These are phyloP conservation scores for Magnolia kwangsiensis DNA, from an alignment of 164 flowering plant genomes.

Conservation along the genomic window DNA sequence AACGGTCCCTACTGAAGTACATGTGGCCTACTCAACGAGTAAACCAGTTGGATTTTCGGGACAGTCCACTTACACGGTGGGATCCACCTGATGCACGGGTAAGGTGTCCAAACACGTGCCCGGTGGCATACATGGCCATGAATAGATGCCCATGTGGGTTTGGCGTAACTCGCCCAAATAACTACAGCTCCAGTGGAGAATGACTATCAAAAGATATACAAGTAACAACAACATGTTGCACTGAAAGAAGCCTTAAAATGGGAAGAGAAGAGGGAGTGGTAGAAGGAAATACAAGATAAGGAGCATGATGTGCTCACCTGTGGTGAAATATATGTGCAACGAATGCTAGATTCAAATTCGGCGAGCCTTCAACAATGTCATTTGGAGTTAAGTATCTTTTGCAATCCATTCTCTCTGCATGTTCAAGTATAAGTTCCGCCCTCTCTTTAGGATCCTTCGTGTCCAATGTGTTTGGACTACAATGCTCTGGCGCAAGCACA, in stretches of 20 bases:
- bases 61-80: too few relatives aligned
- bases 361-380: slow-evolving; percentile 83
- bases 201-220: not conserved
- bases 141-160: too few relatives aligned
- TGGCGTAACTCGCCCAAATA: not conserved
- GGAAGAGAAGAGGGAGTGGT: not conserved
- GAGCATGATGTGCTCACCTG: slow-evolving; percentile 39
- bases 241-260: not conserved
- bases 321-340: slow-evolving; percentile 90
- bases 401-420: slow-evolving; percentile 88
- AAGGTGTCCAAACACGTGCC: too few relatives aligned
- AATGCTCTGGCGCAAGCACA: slow-evolving; percentile 91
- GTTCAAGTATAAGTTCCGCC: slow-evolving; percentile 75
- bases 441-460: slow-evolving; percentile 70
- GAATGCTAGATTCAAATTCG: slow-evolving; percentile 91
- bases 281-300: not conserved
- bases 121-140: too few relatives aligned
- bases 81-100: too few relatives aligned
- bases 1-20: too few relatives aligned
- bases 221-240: not conserved
- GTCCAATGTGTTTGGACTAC: slow-evolving; percentile 62
- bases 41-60: too few relatives aligned
- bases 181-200: not conserved
- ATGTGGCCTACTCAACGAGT: too few relatives aligned
- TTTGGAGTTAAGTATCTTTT: slow-evolving; percentile 72